Evolutionary conservation across 148 eudicot species (phyloP), one percentile per base, ranked within the genome.

Genomic region (Agrostemma githago): DNA sequence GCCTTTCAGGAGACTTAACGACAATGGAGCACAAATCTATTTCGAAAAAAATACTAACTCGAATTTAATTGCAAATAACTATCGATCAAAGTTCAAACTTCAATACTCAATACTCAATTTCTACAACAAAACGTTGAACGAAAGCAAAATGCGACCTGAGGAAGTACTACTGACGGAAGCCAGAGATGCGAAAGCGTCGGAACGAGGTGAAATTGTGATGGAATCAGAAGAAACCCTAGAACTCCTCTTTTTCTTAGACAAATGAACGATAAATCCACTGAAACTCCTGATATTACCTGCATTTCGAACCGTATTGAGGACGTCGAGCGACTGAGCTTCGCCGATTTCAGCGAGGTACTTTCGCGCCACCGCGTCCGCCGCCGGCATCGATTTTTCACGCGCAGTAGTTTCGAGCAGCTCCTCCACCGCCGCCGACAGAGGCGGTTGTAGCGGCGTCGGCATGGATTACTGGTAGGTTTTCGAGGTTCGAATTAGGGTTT

Each of bases 381-480:
- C 83, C 8, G 77, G 74, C 54, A 19, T 59, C 11, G 64, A 54
- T 65, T 85, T 78, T 5, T 83, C 80, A 1, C 4, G 3, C 51
- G 78, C 71, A 3, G 85, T 88, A 21, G 16, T 40, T 1, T 8
- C 20, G 3, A 88, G 73, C 26, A 72, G 70, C 3, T 14, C 34
- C 63, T 85, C 87, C 20, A 88, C 85, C 3, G 73, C 62, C 70
- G 62, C 63, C 15, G 84, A 79, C 1, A 85, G 70, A 26, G 34
- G 34, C 34, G 34, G 34, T 26, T 26, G 34, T 26, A 26, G 3
- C 20, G 74, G 26, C 39, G 62, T 2, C 48, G 44, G 0, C 68
- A 64, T 64, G 68, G 42, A 51, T 48, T 43, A 3, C 9, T 51
- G 11, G 3, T 51, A 2, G 56, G 56, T 1, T 51, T 51, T 51